A percentile compares a stretch with the other conserved stretches of the same genome.
phyloP scores from a whole-genome alignment of 2,329 filamentous ascomycete species.

The Pseudocercospora pini-densiflorae region DNA sequence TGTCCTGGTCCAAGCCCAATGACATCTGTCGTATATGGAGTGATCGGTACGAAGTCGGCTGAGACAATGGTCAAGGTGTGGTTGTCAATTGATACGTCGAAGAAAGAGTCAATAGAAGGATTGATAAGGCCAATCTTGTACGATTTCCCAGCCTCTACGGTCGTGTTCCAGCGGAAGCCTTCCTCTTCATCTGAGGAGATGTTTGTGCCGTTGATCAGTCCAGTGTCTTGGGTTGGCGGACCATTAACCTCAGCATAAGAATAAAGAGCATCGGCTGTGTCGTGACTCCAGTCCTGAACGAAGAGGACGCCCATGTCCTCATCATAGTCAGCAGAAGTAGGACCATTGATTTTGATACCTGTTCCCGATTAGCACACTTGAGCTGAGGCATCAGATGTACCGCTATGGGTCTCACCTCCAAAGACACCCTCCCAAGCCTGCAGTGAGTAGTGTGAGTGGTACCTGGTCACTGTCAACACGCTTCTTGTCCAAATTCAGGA shows the following conservation, averaged over 20 bases:
- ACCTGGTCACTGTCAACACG: no score
- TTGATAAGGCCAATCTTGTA: slow-evolving; percentile 26
- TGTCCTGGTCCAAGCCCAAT: slow-evolving; percentile 44
- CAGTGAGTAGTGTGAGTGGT: slow-evolving; percentile 61
- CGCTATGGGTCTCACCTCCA: no score
- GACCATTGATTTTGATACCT: slow-evolving; percentile 50
- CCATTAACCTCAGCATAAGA: slow-evolving; percentile 13
- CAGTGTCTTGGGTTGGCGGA: slow-evolving; percentile 46
- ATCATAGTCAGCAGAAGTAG: slow-evolving; percentile 62
- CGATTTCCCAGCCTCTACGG: slow-evolving; percentile 18
- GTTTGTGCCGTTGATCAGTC: slow-evolving; percentile 46
- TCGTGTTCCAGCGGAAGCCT: neutral
- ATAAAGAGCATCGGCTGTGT: slow-evolving; percentile 26
- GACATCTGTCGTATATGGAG: slow-evolving; percentile 34
- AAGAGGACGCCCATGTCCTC: slow-evolving; percentile 64
- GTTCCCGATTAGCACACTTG: slow-evolving; percentile 54
- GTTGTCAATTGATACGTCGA: slow-evolving; percentile 53
- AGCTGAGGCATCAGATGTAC: slow-evolving; percentile 47
- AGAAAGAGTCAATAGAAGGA: slow-evolving; percentile 40
- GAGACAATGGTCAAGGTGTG: slow-evolving; percentile 42
- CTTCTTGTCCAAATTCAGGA: no score
- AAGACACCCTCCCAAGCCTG: slow-evolving; percentile 60
- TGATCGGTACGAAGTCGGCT: slow-evolving; percentile 43
- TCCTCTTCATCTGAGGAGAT: neutral
- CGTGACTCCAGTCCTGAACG: slow-evolving; percentile 61